Conservation (phyloP, 1,284 basidiomycete genomes). For the Lentinus polychrous region DNA sequence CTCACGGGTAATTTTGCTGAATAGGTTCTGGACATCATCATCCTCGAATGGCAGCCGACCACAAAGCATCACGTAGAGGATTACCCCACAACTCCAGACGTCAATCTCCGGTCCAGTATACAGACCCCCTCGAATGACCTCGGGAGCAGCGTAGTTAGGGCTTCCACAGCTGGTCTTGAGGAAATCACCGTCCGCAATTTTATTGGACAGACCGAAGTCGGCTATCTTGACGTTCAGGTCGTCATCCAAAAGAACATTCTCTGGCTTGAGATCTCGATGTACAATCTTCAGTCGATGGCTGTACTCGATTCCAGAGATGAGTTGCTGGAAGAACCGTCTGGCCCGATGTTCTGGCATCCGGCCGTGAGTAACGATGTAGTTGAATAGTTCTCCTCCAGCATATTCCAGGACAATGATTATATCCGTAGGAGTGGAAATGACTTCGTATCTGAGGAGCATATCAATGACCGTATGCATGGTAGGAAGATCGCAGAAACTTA, state of each 20-base stretch:
- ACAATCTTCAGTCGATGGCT: constrained; percentile 93
- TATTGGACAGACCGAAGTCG: constrained; percentile 91
- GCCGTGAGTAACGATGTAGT: constrained; percentile 89
- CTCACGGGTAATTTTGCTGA: constrained; percentile 88
- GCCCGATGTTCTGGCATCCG: constrained; percentile 83
- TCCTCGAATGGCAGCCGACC: constrained; percentile 93
- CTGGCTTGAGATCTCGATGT: constrained; percentile 93
- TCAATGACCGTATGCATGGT: constrained; percentile 6
- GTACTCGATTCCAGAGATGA: constrained; percentile 94
- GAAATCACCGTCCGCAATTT: constrained; percentile 93
- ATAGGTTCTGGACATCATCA: constrained; percentile 86
- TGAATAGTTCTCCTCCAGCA: constrained; percentile 90
- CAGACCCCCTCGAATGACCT: constrained; percentile 88
- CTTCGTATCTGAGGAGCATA: constrained; percentile 69
- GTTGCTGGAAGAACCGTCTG: constrained; percentile 91
- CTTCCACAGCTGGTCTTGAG: constrained; percentile 92
- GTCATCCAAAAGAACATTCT: constrained; percentile 79
- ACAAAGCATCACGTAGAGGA: constrained; percentile 92
- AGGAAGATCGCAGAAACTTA: constrained; percentile 31
- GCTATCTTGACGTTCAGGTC: constrained; percentile 90
- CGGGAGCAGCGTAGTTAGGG: constrained; percentile 94
- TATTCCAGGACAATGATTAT: constrained; percentile 97
- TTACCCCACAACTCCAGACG: constrained; percentile 96
- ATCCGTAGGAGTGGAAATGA: constrained; percentile 87
- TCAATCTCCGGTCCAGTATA: constrained; percentile 96